Conservation (phyloP, 2,329 filamentous ascomycete species). For the Onygenales sp. region DNA sequence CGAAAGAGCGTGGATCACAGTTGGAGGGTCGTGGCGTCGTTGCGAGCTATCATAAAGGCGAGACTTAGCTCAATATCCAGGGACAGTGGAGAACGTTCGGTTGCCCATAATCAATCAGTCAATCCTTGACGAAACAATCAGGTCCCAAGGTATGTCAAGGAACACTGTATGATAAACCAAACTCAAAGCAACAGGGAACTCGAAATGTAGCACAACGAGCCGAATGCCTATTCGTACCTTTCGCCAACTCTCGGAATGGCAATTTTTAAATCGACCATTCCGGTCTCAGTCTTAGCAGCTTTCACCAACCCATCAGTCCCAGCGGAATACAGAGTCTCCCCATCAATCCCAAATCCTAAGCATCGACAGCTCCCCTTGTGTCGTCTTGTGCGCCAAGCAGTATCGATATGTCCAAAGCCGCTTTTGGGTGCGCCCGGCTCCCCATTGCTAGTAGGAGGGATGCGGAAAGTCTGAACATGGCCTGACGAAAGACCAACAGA, state of each 20-base stretch:
- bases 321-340: slow-evolving; percentile 53
- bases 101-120: not conserved
- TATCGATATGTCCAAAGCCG: slow-evolving; percentile 69
- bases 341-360: slow-evolving; percentile 70
- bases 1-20: slow-evolving; percentile 71
- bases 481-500: slow-evolving; percentile 78
- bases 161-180: not conserved
- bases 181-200: not conserved
- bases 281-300: slow-evolving; percentile 48
- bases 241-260: slow-evolving; percentile 51
- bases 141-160: not conserved
- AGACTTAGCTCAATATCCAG: not conserved
- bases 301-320: slow-evolving; percentile 58
- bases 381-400: slow-evolving; percentile 73
- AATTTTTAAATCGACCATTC: slow-evolving; percentile 71
- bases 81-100: too few relatives aligned
- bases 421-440: slow-evolving; percentile 41
- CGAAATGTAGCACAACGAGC: not conserved
- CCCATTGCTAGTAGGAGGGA: slow-evolving; percentile 50
- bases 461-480: slow-evolving; percentile 73
- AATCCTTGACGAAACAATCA: not conserved
- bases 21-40: slow-evolving; percentile 57
- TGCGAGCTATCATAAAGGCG: not conserved
- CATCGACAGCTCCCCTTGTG: slow-evolving; percentile 92
- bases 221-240: slow-evolving; percentile 23